A percentile compares a stretch with the other conserved stretches of the same genome.
phyloP scores from a whole-genome alignment of 2,329 filamentous ascomycete genomes.

The Neopestalotiopsis rosae region DNA sequence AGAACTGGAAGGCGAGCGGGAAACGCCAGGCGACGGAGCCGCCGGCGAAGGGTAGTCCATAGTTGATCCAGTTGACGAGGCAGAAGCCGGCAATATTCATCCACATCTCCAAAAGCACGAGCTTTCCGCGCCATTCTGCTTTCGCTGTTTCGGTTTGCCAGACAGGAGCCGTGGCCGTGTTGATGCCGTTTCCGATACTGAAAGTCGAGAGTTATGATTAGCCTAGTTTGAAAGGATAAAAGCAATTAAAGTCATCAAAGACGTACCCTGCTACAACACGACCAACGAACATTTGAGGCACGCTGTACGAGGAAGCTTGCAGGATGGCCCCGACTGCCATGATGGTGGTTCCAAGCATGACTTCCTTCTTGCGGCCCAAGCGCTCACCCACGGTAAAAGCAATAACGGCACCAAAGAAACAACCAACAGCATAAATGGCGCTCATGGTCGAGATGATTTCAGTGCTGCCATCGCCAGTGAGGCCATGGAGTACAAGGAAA shows the following conservation, averaged over 20 bases:
- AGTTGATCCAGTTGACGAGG: constrained; percentile 34
- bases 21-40: constrained; percentile 41
- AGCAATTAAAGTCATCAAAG: neutral
- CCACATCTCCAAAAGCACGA: constrained; percentile 34
- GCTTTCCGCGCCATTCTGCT: constrained; percentile 28
- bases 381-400: constrained; percentile 22
- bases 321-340: constrained; percentile 25
- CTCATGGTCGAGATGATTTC: constrained; percentile 28
- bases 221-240: too few species aligned
- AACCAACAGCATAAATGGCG: constrained; percentile 15
- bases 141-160: constrained; percentile 28
- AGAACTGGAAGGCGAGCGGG: constrained; percentile 42
- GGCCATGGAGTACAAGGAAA: constrained; percentile 27
- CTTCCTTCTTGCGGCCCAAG: constrained; percentile 25
- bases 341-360: constrained; percentile 28
- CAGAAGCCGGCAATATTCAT: constrained; percentile 44
- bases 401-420: constrained; percentile 24
- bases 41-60: constrained; percentile 36
- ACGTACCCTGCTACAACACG: constrained; percentile 23
- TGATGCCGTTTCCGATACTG: constrained; percentile 24
- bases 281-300: constrained; percentile 24
- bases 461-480: constrained; percentile 23
- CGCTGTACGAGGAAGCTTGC: constrained; percentile 23
- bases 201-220: neutral
- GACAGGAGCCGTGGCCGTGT: constrained; percentile 25